Evolutionary conservation across 2,329 filamentous ascomycete genomes (phyloP).

Genomic region (Simplicillium sp.): DNA sequence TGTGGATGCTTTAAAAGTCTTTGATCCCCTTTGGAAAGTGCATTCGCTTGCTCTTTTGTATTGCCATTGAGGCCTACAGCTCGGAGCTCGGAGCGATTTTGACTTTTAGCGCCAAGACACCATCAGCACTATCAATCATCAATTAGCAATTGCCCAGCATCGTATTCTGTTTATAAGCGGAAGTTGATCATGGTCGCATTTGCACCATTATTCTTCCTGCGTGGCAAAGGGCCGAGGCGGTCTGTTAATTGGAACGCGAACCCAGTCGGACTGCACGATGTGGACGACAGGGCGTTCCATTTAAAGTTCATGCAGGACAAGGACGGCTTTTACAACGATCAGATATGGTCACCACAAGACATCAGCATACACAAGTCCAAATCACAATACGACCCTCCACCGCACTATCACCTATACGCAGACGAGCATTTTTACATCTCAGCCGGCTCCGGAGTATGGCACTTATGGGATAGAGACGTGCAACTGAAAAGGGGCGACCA

Average conservation of each 20-base stretch:
- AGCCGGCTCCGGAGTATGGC: slow-evolving; percentile 9
- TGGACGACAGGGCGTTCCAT: background rate
- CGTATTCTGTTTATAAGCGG: too few species aligned
- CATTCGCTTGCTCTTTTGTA: too few species aligned
- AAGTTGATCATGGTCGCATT: background rate
- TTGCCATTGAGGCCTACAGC: too few species aligned
- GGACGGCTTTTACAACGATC: background rate
- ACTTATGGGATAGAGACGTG: slow-evolving; percentile 7
- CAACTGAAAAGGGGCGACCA: slow-evolving; percentile 2
- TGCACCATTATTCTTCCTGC: background rate
- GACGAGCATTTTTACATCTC: slow-evolving; percentile 12
- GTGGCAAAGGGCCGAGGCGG: background rate
- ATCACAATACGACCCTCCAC: slow-evolving; percentile 8
- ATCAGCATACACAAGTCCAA: background rate
- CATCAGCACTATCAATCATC: too few species aligned
- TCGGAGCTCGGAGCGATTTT: too few species aligned
- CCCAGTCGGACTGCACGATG: background rate
- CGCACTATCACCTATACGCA: slow-evolving; percentile 13
- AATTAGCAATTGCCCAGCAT: too few species aligned
- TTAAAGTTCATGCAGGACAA: background rate
- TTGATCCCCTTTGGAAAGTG: too few species aligned
- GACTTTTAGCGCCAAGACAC: too few species aligned
- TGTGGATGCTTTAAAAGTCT: too few species aligned
- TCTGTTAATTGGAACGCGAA: background rate
- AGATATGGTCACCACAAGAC: background rate